These are phyloP conservation scores for Ceratocystis variospora DNA, from an alignment of 2,329 filamentous ascomycete genomes.

Conservation along the genomic window DNA sequence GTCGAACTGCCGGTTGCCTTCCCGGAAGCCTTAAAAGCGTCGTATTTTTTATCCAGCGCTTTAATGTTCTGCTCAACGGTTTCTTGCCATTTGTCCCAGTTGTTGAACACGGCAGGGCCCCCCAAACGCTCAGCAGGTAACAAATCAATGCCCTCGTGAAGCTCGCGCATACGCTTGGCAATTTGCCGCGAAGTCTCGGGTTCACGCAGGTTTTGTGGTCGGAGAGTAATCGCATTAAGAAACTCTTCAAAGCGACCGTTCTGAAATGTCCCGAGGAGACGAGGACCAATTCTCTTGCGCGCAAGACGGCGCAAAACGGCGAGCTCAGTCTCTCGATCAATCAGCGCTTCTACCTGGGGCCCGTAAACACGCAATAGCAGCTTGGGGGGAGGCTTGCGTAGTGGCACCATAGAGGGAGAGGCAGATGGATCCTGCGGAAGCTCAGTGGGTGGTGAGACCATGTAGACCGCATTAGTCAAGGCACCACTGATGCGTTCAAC, in stretches of 20 bases:
- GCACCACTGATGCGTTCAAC: constrained; percentile 77
- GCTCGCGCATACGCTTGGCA: constrained; percentile 90
- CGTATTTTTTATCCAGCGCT: constrained; percentile 45
- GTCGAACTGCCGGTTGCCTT: constrained; percentile 21
- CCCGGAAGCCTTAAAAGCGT: constrained; percentile 28
- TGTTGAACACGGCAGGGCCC: constrained; percentile 75
- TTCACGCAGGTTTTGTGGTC: constrained; percentile 59
- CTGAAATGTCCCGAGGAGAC: constrained; percentile 76
- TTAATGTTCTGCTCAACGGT: constrained; percentile 48
- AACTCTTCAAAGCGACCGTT: constrained; percentile 96
- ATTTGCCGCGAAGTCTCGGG: constrained; percentile 81
- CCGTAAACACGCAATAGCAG: constrained; percentile 85
- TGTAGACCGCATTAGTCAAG: constrained; percentile 91
- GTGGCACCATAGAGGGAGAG: constrained; percentile 28
- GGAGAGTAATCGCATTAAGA: constrained; percentile 72
- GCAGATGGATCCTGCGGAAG: constrained; percentile 22
- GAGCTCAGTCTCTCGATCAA: constrained; percentile 82
- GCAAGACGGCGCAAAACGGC: constrained; percentile 73
- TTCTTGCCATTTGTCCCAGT: constrained; percentile 85
- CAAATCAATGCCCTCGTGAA: constrained; percentile 86
- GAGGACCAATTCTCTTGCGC: constrained; percentile 83
- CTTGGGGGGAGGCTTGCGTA: constrained; percentile 41
- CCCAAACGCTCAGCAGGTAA: constrained; percentile 61
- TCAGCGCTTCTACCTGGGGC: constrained; percentile 86
- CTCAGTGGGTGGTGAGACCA: constrained; percentile 61